Evolutionary conservation across 2,329 filamentous ascomycete species (phyloP), one percentile per base, ranked within the genome.

Genomic region (Scedosporium boydii): DNA sequence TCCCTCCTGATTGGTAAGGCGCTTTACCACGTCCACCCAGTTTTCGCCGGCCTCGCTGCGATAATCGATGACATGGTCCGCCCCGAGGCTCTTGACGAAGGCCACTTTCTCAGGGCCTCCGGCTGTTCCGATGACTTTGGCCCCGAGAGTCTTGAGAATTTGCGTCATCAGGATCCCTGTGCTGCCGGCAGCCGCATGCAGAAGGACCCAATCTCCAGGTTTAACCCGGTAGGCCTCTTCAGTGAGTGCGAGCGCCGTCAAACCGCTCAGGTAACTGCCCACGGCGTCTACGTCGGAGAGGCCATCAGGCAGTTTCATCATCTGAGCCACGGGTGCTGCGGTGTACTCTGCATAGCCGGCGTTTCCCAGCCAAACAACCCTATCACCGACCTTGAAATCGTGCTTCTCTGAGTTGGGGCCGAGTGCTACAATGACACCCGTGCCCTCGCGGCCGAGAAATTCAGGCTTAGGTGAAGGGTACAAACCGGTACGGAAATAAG

Each of bases 31-130:
- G 6, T 55, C 23, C 12, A 29, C 51, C 51, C 51, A 55, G 51
- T 55, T 23, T 21, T 53, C 27, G 21, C 48, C 48, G n/a, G 48
- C 21, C 21, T 53, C 48, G 9, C 21, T 53, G 21, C 48, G 48
- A 21, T 82, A 79, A 66, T 82, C 79, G 56, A 80, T 79, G 0
- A 76, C 75, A 2, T 74, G 67, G 10, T 65, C 69, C 1, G 78
- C 78, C 0, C 81, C 80, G 0, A 82, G 73, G 12, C 66, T 65
- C 65, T 74, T 76, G 16, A 78, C 68, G 59, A 74, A 73, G 0
- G 73, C 74, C n/a, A 77, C 75, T 66, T 82, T 82, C 51, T 70
- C 73, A 12, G 71, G 66, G 0, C 76, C 77, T 0, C 48, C 48
- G 12, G 74, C 72, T 0, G 77, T 80, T 0, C 76, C 69, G 48